These are phyloP conservation scores for Quercus glauca DNA, from an alignment of 306 rosid genomes.

Conservation along the genomic window DNA sequence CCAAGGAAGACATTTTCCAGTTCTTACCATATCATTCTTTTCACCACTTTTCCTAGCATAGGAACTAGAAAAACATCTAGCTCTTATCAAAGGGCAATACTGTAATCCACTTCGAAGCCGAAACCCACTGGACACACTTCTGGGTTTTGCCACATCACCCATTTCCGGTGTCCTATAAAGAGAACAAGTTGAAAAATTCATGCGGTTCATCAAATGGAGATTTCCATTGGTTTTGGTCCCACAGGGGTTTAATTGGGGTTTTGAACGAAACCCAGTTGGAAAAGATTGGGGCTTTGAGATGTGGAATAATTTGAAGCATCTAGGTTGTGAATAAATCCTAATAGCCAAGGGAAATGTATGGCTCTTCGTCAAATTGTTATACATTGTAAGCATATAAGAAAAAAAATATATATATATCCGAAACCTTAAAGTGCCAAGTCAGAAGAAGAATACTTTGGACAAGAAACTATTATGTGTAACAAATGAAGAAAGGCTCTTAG, in stretches of 20 bases:
- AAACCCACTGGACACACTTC: constrained; percentile 12
- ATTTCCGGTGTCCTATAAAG: constrained; percentile 13
- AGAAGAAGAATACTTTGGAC: neutral
- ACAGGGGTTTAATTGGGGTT: constrained; percentile 40
- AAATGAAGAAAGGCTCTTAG: neutral
- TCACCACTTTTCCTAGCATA: constrained; percentile 16
- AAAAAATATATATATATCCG: neutral
- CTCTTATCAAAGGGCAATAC: constrained; percentile 17
- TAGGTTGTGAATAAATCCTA: constrained; percentile 54
- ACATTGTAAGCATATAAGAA: constrained; percentile 34
- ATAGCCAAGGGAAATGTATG: constrained; percentile 62
- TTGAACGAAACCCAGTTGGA: constrained; percentile 30
- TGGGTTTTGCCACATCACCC: constrained; percentile 20
- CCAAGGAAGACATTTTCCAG: constrained; percentile 66
- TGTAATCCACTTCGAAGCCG: constrained; percentile 35
- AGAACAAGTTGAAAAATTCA: constrained; percentile 12
- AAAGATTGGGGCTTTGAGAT: constrained; percentile 38
- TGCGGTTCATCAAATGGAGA: constrained; percentile 15
- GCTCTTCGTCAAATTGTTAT: constrained; percentile 46
- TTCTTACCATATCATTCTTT: constrained; percentile 20
- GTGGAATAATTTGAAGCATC: constrained; percentile 37
- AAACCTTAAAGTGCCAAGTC: neutral
- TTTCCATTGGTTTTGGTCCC: constrained; percentile 14
- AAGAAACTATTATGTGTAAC: neutral
- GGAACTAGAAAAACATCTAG: constrained; percentile 42